Base-by-base conservation (phyloP, 352 stramenopile genomes). In the Phytophthora macrochlamydospora region DNA sequence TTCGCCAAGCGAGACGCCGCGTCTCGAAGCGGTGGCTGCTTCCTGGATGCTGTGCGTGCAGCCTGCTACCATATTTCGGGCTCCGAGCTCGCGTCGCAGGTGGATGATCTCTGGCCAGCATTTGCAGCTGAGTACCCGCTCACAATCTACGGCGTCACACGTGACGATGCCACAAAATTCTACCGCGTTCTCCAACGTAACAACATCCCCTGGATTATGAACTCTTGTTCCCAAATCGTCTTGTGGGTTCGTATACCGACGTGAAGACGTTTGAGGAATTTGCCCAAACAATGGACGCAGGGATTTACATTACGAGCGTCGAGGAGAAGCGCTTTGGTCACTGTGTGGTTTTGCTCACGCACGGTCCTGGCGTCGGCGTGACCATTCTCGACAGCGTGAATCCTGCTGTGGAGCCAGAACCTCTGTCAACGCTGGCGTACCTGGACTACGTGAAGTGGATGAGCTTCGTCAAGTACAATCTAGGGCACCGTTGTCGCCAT, bases 121-220 rank as follows among this genome's bases (percentile, higher is more conserved):
- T 68, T 58, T 50, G 45, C 58, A 28, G 14, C 7, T 4, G 56
- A n/a, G 3, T 3, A 30, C 4, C 18, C 33, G 5, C 2, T 4
- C 24, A 18, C 54, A 37, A 3, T 49, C 30, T 35, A 55, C 24
- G 46, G 46, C 1, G 53, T 50, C 7, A 43, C 53, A 0, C 45
- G 52, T 13, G 53, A 43, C 1, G 45, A 58, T 40, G 51, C 33
- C 7, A 57, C 29, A 0, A 30, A 48, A 3, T 68, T 68, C 7
- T 68, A 61, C 35, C 33, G 54, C 12, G 0, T 35, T 1, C 60
- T 62, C 18, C 45, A 68, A 33, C 33, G 28, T 9, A 6, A 51
- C 2, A 61, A 13, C 18, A n/a, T 61, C 4, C 44, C 51, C 4
- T 67, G 0, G 31, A 61, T 14, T 67, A 40, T 14, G 59, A 60